These are phyloP conservation scores for Colletotrichum acutatum DNA, from an alignment of 2,329 filamentous ascomycete species.

Conservation along the genomic window DNA sequence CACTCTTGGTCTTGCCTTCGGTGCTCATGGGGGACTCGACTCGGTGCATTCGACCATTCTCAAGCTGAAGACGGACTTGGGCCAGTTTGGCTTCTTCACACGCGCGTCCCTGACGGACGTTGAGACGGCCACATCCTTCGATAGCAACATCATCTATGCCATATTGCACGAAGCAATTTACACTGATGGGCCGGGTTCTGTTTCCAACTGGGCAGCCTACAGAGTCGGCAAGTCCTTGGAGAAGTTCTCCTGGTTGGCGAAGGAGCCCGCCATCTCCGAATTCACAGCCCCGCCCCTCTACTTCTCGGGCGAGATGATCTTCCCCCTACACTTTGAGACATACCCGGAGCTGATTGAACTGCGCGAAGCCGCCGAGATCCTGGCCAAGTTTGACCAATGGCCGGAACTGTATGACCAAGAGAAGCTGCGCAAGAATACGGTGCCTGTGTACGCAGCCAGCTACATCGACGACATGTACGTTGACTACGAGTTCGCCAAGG, in stretches of 20 bases:
- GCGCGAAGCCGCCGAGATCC: constrained; percentile 73
- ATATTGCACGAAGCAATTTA: constrained; percentile 91
- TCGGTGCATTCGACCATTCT: constrained; percentile 79
- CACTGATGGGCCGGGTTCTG: constrained; percentile 72
- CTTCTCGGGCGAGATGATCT: constrained; percentile 96
- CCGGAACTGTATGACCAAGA: constrained; percentile 79
- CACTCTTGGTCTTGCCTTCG: constrained; percentile 82
- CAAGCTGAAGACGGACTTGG: constrained; percentile 77
- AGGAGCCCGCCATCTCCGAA: constrained; percentile 40
- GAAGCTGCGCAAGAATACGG: constrained; percentile 79
- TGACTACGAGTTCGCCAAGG: constrained; percentile 77
- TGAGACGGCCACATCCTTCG: constrained; percentile 76
- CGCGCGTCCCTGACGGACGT: constrained; percentile 75
- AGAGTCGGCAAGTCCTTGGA: constrained; percentile 64
- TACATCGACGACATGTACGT: constrained; percentile 96
- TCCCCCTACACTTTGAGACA: constrained; percentile 84
- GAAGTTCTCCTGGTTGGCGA: constrained; percentile 63
- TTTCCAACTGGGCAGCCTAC: constrained; percentile 81
- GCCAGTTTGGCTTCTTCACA: constrained; percentile 80
- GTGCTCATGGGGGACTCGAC: constrained; percentile 82
- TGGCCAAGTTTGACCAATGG: constrained; percentile 79
- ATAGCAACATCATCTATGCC: constrained; percentile 84
- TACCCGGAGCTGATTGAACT: constrained; percentile 81
- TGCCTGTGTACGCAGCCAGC: constrained; percentile 86
- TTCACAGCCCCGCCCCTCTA: constrained; percentile 65